Conservation (phyloP, 129 eudicot species). For the Erigeron canadensis region DNA sequence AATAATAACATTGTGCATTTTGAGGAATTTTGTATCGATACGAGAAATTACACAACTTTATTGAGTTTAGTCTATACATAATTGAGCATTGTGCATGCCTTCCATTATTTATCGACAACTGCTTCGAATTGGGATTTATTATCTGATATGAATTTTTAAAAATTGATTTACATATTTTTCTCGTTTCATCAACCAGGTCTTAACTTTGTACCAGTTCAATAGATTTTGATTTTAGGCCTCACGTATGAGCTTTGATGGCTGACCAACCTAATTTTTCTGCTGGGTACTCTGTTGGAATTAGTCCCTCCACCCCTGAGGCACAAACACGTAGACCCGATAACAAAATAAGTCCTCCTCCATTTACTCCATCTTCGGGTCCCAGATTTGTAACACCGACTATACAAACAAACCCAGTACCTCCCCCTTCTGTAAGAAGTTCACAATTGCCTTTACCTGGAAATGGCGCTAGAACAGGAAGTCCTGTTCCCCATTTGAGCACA, state of each 20-base stretch:
- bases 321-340: constrained; percentile 41
- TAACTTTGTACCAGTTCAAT: constrained; percentile 6
- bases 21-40: neutral
- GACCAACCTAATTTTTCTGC: constrained; percentile 46
- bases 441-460: constrained; percentile 44
- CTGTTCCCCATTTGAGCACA: constrained; percentile 71
- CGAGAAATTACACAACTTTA: neutral
- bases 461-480: constrained; percentile 57
- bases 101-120: neutral
- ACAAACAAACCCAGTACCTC: constrained; percentile 46
- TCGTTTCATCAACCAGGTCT: neutral
- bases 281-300: constrained; percentile 48
- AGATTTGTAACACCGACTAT: constrained; percentile 48
- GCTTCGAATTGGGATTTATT: neutral
- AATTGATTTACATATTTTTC: neutral
- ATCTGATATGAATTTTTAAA: neutral
- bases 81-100: neutral
- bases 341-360: constrained; percentile 43
- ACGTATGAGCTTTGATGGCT: constrained; percentile 47
- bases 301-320: constrained; percentile 41
- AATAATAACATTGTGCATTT: too few species aligned
- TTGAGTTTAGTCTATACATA: neutral
- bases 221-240: constrained; percentile 17
- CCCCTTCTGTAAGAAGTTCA: constrained; percentile 53
- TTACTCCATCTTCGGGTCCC: constrained; percentile 42